phyloP scores from a whole-genome alignment of 1,139 yeast genomes.

The Geotrichum carabidarum region DNA sequence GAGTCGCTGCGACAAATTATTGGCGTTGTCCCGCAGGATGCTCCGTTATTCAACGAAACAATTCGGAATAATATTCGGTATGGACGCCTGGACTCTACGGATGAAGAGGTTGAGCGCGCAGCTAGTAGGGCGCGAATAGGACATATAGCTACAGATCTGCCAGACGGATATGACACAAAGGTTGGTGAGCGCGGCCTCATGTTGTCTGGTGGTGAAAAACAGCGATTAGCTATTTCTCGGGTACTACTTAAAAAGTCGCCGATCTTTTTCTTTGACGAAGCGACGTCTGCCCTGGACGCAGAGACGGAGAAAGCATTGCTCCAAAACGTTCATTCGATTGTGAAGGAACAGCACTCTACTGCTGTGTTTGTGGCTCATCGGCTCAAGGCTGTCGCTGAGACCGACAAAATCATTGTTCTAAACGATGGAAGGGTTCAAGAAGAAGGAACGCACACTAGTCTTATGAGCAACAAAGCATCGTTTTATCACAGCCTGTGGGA shows the following conservation, averaged over 20 bases:
- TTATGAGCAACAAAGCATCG: constrained; percentile 51
- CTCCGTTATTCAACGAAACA: constrained; percentile 89
- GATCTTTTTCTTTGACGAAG: constrained; percentile 94
- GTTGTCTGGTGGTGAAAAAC: constrained; percentile 99
- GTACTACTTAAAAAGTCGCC: constrained; percentile 78
- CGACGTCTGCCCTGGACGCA: constrained; percentile 93
- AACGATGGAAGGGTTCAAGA: constrained; percentile 75
- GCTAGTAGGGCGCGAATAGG: constrained; percentile 67
- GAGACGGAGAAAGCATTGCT: constrained; percentile 86
- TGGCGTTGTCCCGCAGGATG: constrained; percentile 97
- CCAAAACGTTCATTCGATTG: constrained; percentile 61
- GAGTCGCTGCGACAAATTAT: constrained; percentile 68
- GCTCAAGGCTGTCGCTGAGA: constrained; percentile 88
- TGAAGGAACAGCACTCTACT: constrained; percentile 56
- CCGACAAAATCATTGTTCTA: constrained; percentile 87
- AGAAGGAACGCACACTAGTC: constrained; percentile 71
- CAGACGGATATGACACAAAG: constrained; percentile 76
- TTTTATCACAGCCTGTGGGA: constrained; percentile 80
- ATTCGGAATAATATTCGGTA: constrained; percentile 82
- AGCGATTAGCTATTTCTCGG: constrained; percentile 88
- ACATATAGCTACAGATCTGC: constrained; percentile 59
- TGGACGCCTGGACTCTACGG: constrained; percentile 71
- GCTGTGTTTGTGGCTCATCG: constrained; percentile 92
- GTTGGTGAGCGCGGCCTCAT: constrained; percentile 99
- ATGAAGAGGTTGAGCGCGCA: constrained; percentile 62